A percentile compares a stretch with the other conserved stretches of the same genome.
Conservation (phyloP, 78 protist species). For the Mantamonas sphyraenae region DNA sequence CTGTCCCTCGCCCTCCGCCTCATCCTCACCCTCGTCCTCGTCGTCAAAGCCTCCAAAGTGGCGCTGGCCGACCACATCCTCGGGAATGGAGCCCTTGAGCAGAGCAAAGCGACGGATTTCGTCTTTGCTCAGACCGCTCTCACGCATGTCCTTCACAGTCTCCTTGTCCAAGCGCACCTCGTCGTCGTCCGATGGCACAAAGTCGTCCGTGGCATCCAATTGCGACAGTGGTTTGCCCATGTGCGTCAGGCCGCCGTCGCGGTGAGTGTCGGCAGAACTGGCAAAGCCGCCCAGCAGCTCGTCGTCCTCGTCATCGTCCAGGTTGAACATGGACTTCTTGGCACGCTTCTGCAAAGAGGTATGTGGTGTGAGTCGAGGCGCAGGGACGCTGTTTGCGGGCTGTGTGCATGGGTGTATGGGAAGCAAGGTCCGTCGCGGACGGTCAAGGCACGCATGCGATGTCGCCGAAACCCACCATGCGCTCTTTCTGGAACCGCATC, state of each 20-base stretch:
- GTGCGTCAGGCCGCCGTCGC: too few species aligned
- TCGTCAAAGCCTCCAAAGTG: conserved; percentile 23
- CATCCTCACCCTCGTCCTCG: conserved; percentile 3
- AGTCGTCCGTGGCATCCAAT: not conserved
- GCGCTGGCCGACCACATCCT: conserved; percentile 13
- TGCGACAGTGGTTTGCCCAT: not conserved
- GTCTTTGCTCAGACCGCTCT: not conserved
- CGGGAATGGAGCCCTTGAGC: not conserved
- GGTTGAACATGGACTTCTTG: not conserved
- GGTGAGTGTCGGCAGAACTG: too few species aligned
- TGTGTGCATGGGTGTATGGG: not conserved
- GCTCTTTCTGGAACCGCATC: conserved; percentile 23
- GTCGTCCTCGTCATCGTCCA: conserved; percentile 16
- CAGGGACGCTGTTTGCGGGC: not conserved
- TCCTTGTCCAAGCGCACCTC: not conserved
- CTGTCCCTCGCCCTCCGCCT: not conserved
- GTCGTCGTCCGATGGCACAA: not conserved
- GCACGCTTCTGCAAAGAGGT: not conserved
- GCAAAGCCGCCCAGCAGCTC: not conserved
- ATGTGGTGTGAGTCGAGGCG: not conserved
- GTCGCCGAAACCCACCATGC: too few species aligned
- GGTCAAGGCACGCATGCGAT: too few species aligned
- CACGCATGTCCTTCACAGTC: not conserved
- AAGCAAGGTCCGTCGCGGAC: not conserved
- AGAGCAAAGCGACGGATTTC: not conserved